Conservation (phyloP, 345 rosid genomes). For the Salix purpurea region DNA sequence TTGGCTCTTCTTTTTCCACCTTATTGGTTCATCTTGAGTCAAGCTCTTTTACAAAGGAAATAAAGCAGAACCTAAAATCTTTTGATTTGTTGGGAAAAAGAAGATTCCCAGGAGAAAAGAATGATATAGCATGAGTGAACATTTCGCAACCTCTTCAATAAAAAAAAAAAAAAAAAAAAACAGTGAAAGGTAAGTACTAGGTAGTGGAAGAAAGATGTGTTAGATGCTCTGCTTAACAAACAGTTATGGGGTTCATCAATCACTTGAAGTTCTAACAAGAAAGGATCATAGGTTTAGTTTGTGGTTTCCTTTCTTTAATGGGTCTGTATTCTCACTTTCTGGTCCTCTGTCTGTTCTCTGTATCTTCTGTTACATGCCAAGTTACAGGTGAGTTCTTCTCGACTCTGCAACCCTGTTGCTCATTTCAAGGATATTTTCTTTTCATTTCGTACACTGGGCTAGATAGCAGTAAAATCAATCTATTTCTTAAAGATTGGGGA, state of each 20-base stretch:
- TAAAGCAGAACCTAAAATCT: slow-evolving; percentile 11
- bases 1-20: not conserved
- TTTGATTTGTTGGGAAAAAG: slow-evolving; percentile 28
- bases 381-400: slow-evolving; percentile 25
- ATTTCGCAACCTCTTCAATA: slow-evolving; percentile 27
- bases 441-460: not conserved
- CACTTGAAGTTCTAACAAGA: slow-evolving; percentile 5
- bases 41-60: slow-evolving; percentile 3
- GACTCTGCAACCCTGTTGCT: not conserved
- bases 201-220: not conserved
- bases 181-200: slow-evolving; percentile 8
- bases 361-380: slow-evolving; percentile 21
- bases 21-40: slow-evolving; percentile 10
- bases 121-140: slow-evolving; percentile 23
- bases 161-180: not conserved
- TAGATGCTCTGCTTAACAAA: slow-evolving; percentile 20
- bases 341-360: slow-evolving; percentile 29
- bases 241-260: slow-evolving; percentile 1
- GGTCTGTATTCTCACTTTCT: slow-evolving; percentile 40
- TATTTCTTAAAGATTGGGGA: not conserved
- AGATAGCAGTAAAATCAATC: no score
- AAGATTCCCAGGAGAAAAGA: slow-evolving; percentile 37
- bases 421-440: not conserved
- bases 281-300: not conserved
- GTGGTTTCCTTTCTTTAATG: slow-evolving; percentile 42